Evolutionary conservation across 2,329 filamentous ascomycete species (phyloP).

Genomic region (Zarea fungicola): DNA sequence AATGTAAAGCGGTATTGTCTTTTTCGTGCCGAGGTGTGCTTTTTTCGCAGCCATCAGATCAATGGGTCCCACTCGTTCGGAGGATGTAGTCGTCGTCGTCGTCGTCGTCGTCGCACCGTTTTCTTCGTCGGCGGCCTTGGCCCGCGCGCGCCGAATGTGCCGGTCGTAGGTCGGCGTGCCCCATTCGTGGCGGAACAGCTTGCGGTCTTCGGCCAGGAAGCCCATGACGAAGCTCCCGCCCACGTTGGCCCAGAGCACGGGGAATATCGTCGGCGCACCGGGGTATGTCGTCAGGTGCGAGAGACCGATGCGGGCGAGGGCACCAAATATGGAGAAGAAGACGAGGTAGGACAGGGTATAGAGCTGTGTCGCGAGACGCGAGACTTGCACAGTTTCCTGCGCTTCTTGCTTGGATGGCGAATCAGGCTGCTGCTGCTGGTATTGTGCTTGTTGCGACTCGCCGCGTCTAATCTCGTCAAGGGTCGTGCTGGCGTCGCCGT

Average conservation of each 20-base stretch:
- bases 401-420: background rate
- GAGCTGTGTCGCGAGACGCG: slow-evolving; percentile 49
- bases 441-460: no score
- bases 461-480: slow-evolving; percentile 13
- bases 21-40: slow-evolving; percentile 62
- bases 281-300: slow-evolving; percentile 76
- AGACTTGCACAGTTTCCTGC: slow-evolving; percentile 27
- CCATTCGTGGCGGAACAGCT: slow-evolving; percentile 67
- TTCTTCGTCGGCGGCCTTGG: slow-evolving; percentile 33
- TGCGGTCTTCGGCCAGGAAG: slow-evolving; percentile 73
- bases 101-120: no score
- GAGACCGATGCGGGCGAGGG: slow-evolving; percentile 74
- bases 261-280: slow-evolving; percentile 67
- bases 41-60: slow-evolving; percentile 46
- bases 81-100: no score
- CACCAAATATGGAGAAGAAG: slow-evolving; percentile 80
- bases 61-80: slow-evolving; percentile 18
- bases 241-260: slow-evolving; percentile 84
- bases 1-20: slow-evolving; percentile 83
- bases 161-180: slow-evolving; percentile 39
- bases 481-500: slow-evolving; percentile 22
- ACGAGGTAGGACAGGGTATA: slow-evolving; percentile 78
- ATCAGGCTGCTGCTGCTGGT: slow-evolving; percentile 6
- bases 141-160: slow-evolving; percentile 26
- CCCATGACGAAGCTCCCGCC: slow-evolving; percentile 78